Conservation (phyloP, 345 rosid species). For the Bretschneidera sinensis region DNA sequence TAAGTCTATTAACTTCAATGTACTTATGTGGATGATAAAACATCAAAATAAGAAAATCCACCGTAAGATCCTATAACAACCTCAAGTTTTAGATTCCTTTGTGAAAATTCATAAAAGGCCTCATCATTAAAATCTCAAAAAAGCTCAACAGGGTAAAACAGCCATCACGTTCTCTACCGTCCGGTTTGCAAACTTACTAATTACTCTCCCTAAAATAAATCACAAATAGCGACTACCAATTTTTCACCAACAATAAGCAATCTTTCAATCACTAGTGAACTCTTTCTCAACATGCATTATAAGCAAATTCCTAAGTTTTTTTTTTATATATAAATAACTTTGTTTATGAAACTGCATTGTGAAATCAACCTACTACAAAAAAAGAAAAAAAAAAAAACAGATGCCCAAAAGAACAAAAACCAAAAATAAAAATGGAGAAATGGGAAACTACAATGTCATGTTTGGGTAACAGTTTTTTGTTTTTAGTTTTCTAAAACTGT, state of each 20-base stretch:
- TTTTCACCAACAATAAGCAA: neutral
- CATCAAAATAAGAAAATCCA: neutral
- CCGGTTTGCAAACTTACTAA: too few species aligned
- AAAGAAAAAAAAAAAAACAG: too few species aligned
- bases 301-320: too few species aligned
- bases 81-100: neutral
- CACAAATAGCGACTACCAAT: neutral
- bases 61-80: neutral
- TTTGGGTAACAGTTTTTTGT: too few species aligned
- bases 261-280: neutral
- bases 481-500: too few species aligned
- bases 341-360: neutral
- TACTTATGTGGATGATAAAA: neutral
- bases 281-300: neutral
- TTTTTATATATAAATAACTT: too few species aligned
- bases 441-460: too few species aligned
- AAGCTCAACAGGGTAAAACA: neutral
- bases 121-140: neutral
- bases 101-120: neutral
- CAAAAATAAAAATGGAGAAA: too few species aligned
- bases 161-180: too few species aligned
- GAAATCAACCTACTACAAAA: neutral
- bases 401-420: neutral
- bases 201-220: too few species aligned
- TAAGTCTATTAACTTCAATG: neutral